Conservation (phyloP, 1,284 basidiomycete genomes). For the Coniophora puteana region DNA sequence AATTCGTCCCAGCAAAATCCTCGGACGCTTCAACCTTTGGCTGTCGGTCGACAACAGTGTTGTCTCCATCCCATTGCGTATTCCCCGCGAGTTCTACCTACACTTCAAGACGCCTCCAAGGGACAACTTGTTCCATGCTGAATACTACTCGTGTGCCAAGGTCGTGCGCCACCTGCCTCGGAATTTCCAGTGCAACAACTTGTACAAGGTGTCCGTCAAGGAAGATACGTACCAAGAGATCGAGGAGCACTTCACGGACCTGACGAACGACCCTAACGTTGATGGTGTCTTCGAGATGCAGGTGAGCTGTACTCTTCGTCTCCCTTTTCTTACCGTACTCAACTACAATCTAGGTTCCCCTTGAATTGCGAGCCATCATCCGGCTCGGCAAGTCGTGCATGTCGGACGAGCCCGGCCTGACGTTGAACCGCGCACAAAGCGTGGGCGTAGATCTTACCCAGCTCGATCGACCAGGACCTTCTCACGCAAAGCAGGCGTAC, state of each 20-base stretch:
- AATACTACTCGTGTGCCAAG: conserved; percentile 71
- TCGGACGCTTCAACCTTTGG: conserved; percentile 91
- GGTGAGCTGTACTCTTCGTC: conserved; percentile 44
- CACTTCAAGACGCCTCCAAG: conserved; percentile 75
- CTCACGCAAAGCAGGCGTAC: conserved; percentile 68
- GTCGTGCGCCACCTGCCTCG: conserved; percentile 82
- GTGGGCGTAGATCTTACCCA: conserved; percentile 85
- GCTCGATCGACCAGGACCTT: conserved; percentile 61
- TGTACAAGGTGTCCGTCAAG: conserved; percentile 83
- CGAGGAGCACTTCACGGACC: conserved; percentile 87
- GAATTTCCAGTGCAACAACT: conserved; percentile 71
- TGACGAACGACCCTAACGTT: conserved; percentile 93
- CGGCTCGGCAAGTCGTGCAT: conserved; percentile 84
- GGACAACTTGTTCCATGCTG: conserved; percentile 61
- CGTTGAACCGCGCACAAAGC: conserved; percentile 83
- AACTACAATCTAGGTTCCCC: conserved; percentile 60
- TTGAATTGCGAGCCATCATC: conserved; percentile 81
- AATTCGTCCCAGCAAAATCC: conserved; percentile 72
- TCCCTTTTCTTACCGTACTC: conserved; percentile 10
- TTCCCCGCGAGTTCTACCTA: conserved; percentile 92
- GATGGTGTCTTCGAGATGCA: conserved; percentile 96
- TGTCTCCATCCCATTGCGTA: conserved; percentile 75
- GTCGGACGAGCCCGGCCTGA: conserved; percentile 64
- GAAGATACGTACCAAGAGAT: conserved; percentile 85
- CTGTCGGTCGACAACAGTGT: conserved; percentile 82